phyloP scores from a whole-genome alignment of 495 filamentous ascomycete genomes.

The Neurospora sp. region DNA sequence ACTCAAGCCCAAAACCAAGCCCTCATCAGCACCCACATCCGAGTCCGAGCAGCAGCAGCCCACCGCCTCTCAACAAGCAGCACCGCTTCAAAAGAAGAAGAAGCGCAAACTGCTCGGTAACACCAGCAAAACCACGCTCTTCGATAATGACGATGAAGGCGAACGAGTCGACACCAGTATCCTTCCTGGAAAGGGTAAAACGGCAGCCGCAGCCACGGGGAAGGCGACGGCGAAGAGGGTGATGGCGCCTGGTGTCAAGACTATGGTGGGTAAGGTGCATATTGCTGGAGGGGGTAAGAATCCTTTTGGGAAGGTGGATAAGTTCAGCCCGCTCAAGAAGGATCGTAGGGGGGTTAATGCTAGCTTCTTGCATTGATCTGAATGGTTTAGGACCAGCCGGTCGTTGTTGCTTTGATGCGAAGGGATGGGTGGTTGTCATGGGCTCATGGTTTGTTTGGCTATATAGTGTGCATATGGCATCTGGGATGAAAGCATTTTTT shows the following conservation, averaged over 20 bases:
- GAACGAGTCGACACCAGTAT: constrained; percentile 28
- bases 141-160: constrained; percentile 64
- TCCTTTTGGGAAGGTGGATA: constrained; percentile 28
- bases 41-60: neutral
- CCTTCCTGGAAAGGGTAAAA: constrained; percentile 19
- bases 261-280: constrained; percentile 9
- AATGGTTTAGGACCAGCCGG: neutral
- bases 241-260: constrained; percentile 9
- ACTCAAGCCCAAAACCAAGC: neutral
- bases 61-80: neutral
- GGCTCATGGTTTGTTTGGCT: neutral
- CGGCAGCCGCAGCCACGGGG: neutral
- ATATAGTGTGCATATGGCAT: constrained; percentile 1
- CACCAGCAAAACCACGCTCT: constrained; percentile 46
- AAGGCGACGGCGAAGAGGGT: constrained; percentile 19
- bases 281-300: constrained; percentile 24
- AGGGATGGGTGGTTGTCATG: neutral
- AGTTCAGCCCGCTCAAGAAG: constrained; percentile 76
- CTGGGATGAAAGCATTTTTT: constrained; percentile 2
- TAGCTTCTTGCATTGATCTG: constrained; percentile 39
- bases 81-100: constrained; percentile 50
- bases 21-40: neutral
- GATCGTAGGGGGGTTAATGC: constrained; percentile 51
- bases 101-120: constrained; percentile 62
- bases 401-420: neutral